Conservation (phyloP, 495 filamentous ascomycete species). For the Clavariopsis aquatica region DNA sequence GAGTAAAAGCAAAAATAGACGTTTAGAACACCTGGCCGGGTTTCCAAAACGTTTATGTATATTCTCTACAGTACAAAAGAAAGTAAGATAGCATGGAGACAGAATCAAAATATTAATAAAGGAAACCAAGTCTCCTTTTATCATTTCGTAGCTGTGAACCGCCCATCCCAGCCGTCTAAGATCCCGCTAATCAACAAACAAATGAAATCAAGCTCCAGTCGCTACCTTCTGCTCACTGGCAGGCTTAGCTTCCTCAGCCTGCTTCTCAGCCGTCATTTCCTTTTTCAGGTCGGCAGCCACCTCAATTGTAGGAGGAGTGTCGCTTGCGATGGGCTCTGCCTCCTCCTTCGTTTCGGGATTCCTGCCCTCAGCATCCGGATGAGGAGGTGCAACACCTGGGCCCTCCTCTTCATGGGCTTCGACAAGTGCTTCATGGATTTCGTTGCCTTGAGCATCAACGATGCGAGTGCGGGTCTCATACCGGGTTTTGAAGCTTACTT, state of each 20-base stretch:
- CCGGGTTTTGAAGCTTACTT: constrained; percentile 89
- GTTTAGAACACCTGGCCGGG: constrained; percentile 38
- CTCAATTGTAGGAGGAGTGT: constrained; percentile 46
- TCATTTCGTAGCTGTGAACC: neutral
- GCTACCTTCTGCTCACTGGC: constrained; percentile 52
- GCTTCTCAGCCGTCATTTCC: constrained; percentile 36
- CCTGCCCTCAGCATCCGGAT: constrained; percentile 77
- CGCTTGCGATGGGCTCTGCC: constrained; percentile 32
- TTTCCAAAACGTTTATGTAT: neutral
- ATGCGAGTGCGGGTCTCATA: constrained; percentile 89
- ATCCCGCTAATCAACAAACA: neutral
- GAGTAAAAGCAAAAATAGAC: constrained; percentile 40
- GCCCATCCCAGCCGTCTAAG: neutral
- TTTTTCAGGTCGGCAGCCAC: constrained; percentile 43
- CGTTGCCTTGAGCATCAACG: constrained; percentile 74
- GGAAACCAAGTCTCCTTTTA: neutral
- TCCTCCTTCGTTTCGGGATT: constrained; percentile 61
- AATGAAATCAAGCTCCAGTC: constrained; percentile 35
- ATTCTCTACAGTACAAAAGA: neutral
- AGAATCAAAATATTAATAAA: neutral
- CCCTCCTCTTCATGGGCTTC: constrained; percentile 33
- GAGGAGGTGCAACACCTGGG: constrained; percentile 62
- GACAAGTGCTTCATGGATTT: constrained; percentile 54
- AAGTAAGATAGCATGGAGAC: neutral
- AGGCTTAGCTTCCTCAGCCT: constrained; percentile 43